Base-by-base conservation (phyloP, 306 rosid genomes). In the Lupinus albus region DNA sequence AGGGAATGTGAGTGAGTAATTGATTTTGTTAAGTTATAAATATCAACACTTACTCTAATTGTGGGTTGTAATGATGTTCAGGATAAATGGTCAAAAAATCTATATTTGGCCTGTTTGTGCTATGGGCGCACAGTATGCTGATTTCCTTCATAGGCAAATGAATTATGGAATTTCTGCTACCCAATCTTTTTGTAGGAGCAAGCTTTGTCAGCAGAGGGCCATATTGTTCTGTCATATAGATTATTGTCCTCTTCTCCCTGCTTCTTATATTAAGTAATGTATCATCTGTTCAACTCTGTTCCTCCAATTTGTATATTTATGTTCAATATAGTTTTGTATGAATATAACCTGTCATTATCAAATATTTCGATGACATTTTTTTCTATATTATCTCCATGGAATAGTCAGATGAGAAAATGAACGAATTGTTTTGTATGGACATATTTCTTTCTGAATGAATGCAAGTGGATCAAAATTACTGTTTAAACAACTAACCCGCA, bases 1-100 rank as follows among this genome's bases (percentile, higher is more conserved):
- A 36, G 51, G 11, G 13, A 49, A 17, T 54, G 44, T 39, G 52
- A 61, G 72, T 51, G 36, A 44, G 7, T 25, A 25, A 25, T 51
- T 10, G 0, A 28, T 44, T 77, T 5, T 28, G 38, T 72, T 21
- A 7, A 39, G 41, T 86, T 70, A 59, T 86, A 67, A 51, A 38
- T 33, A 13, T 18, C 4, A 53, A 59, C 6, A 16, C 25, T 52
- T 36, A 44, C 57, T 36, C 21, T 74, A 30, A 15, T 60, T 57
- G 30, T 47, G 20, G 11, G 58, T 83, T 51, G 3, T 25, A n/a
- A n/a, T 1, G 30, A 4, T 70, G 54, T 80, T 63, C 93, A 89
- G 98, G 98, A 92, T 49, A 92, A 89, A 82, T 92, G 98, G 98
- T 72, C 92, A 7, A 92, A 89, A 81, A 87, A 92, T 77, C 90